phyloP scores from a whole-genome alignment of 139 green algal genomes.

The Dunaliella primolecta region DNA sequence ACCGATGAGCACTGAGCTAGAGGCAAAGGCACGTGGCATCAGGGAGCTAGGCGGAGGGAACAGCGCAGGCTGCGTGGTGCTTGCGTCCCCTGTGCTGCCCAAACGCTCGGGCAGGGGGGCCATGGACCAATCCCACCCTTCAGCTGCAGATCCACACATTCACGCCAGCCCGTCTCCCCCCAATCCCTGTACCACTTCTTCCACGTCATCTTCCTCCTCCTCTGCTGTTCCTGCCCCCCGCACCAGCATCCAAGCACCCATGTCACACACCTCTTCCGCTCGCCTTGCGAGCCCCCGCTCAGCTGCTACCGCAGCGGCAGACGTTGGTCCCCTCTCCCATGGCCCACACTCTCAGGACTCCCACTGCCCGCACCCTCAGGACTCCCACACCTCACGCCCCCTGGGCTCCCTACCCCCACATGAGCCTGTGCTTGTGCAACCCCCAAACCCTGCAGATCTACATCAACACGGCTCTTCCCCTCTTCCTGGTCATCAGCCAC shows the following conservation, averaged over 20 bases:
- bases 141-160: neutral
- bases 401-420: neutral
- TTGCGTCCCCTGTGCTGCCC: neutral
- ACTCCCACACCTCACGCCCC: too few species aligned
- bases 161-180: neutral
- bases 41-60: too few species aligned
- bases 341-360: too few species aligned
- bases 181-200: neutral
- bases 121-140: neutral
- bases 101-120: neutral
- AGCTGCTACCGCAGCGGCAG: conserved; percentile 6
- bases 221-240: neutral
- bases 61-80: neutral
- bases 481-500: neutral
- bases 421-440: neutral
- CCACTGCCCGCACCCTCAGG: too few species aligned
- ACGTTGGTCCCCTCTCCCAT: neutral
- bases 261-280: neutral
- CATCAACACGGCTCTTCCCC: neutral
- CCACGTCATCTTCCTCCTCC: neutral
- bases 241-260: neutral
- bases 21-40: too few species aligned
- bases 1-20: too few species aligned
- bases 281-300: neutral
- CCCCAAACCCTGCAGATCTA: neutral